These are phyloP conservation scores for Boletus rubroflammeus DNA, from an alignment of 768 basidiomycete species.

Conservation along the genomic window DNA sequence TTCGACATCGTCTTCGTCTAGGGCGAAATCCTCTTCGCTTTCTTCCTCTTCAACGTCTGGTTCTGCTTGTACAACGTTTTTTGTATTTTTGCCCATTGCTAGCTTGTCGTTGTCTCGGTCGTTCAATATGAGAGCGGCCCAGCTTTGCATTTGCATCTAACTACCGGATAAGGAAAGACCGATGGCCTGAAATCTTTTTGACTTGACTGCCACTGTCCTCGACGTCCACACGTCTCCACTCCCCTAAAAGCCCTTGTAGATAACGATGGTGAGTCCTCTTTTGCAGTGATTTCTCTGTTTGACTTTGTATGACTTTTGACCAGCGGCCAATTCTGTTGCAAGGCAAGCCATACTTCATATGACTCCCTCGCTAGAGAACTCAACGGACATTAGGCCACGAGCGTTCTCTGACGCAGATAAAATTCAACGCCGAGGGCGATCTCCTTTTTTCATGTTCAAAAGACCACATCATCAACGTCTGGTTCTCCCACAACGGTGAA, in stretches of 20 bases:
- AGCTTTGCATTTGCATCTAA: neutral
- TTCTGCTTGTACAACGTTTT: constrained; percentile 6
- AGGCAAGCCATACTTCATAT: constrained; percentile 36
- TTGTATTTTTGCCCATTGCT: constrained; percentile 13
- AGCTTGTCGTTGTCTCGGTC: neutral
- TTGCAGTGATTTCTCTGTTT: neutral
- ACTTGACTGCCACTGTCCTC: neutral
- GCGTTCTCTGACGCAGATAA: constrained; percentile 95
- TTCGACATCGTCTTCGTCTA: constrained; percentile 78
- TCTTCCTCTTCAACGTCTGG: constrained; percentile 25
- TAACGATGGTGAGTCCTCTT: constrained; percentile 15
- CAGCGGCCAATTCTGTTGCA: constrained; percentile 75
- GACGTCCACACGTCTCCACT: neutral
- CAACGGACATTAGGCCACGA: constrained; percentile 71
- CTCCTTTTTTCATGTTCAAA: constrained; percentile 94
- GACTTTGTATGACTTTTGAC: neutral
- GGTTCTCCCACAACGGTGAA: constrained; percentile 98
- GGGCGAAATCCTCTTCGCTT: constrained; percentile 42
- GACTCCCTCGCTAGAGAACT: constrained; percentile 4
- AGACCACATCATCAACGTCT: constrained; percentile 92
- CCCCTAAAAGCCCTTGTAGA: neutral
- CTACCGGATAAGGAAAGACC: constrained; percentile 23
- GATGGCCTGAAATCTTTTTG: constrained; percentile 18
- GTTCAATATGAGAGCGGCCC: neutral
- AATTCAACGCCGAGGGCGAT: constrained; percentile 96